Evolutionary conservation across 441 rosid genomes (phyloP).

Genomic region (Dalechampia spathulata): DNA sequence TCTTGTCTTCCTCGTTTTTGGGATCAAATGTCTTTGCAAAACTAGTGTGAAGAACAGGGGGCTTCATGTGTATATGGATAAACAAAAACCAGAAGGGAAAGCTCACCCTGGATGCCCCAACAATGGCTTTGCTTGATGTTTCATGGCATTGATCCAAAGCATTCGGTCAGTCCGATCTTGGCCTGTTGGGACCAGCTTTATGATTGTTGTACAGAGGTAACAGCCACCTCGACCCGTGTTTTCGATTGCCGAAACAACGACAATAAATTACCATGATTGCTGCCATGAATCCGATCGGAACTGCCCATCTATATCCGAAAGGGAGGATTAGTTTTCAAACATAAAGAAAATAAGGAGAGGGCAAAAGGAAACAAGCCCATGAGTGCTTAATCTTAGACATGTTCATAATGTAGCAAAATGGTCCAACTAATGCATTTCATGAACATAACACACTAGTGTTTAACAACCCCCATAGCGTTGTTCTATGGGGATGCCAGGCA

Average conservation of each 20-base stretch:
- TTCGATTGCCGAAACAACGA: constrained; percentile 80
- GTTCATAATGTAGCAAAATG: background rate
- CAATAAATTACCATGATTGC: constrained; percentile 58
- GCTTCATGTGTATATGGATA: constrained; percentile 12
- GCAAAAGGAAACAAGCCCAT: no score
- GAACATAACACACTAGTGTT: background rate
- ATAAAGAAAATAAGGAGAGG: no score
- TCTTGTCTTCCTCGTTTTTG: constrained; percentile 5
- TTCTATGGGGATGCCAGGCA: background rate
- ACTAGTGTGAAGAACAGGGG: constrained; percentile 10
- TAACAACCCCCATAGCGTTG: background rate
- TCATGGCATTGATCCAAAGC: background rate
- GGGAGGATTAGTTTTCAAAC: background rate
- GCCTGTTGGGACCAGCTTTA: constrained; percentile 49
- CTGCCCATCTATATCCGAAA: constrained; percentile 69
- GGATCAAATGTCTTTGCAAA: background rate
- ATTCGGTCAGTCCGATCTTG: constrained; percentile 78
- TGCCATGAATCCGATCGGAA: constrained; percentile 51
- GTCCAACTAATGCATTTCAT: background rate
- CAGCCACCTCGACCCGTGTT: constrained; percentile 58
- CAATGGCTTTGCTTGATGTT: constrained; percentile 2
- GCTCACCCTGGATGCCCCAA: constrained; percentile 21
- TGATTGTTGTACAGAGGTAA: constrained; percentile 65
- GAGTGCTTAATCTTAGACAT: background rate
- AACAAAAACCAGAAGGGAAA: constrained; percentile 17